Percentiles rank a stretch among this genome's conserved stretches.
phyloP scores from a whole-genome alignment of 345 rosid species.

The Moricandia arvensis region DNA sequence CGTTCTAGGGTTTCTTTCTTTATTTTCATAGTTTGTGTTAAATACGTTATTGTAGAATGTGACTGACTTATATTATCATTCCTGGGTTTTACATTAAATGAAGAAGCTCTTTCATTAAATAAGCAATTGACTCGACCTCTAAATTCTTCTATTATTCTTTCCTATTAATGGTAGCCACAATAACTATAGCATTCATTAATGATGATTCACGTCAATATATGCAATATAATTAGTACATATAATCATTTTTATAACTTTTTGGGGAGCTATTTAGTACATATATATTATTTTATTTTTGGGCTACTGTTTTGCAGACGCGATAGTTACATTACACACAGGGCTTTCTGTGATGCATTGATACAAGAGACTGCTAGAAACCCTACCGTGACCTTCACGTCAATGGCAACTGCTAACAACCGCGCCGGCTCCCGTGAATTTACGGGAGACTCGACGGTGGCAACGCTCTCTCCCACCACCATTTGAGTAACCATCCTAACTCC shows the following conservation, averaged over 20 bases:
- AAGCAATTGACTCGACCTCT: conserved; percentile 36
- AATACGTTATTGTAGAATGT: conserved; percentile 23
- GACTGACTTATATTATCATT: conserved; percentile 31
- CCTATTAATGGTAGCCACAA: conserved; percentile 11
- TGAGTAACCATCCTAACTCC: conserved; percentile 28
- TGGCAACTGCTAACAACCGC: conserved; percentile 12
- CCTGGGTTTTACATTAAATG: conserved; percentile 50
- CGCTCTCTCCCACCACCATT: conserved; percentile 36
- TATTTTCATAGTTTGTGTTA: conserved; percentile 38
- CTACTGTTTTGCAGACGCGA: conserved; percentile 57
- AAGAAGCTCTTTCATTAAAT: conserved; percentile 44
- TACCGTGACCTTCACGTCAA: conserved; percentile 45
- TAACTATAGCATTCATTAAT: conserved; percentile 12
- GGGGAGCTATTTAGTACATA: background rate
- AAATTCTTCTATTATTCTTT: conserved; percentile 36
- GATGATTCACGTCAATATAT: conserved; percentile 16
- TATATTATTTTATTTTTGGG: background rate
- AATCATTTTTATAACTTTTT: no score
- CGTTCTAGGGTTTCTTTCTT: conserved; percentile 37
- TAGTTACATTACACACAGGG: conserved; percentile 88
- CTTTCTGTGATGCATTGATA: conserved; percentile 84
- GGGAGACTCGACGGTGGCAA: conserved; percentile 49
- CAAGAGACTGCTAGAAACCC: conserved; percentile 75
- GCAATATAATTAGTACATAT: background rate
- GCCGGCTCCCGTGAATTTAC: conserved; percentile 31